Evolutionary conservation across 2,329 filamentous ascomycete genomes (phyloP), one percentile per base, ranked within the genome.

Genomic region (Aspergillus japonicus): DNA sequence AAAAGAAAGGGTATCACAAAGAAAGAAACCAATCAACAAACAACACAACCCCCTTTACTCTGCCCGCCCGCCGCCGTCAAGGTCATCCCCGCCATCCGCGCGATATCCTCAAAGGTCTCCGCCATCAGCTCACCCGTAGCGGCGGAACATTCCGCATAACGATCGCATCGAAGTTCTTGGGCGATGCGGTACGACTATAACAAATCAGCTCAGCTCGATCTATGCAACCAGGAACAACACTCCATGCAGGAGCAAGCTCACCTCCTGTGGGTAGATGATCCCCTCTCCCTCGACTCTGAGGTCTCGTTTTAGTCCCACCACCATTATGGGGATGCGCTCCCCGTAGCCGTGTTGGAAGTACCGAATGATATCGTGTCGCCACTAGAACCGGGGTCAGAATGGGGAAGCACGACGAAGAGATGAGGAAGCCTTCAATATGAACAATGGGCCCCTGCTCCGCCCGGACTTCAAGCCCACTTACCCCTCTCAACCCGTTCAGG

Each of bases 91-190:
- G 83, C 82, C 31, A 83, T 81, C 68, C 75, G 80, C 10, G 84
- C 83, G 21, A 88, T 77, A 69, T 88, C 85, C 67, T 88, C 85
- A 59, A 87, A 79, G 0, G 85, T 83, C 70, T 87, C 81, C 33
- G 76, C 75, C 64, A 86, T 82, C 44, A 88, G 73, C 72, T 87
- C 83, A 3, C 85, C 85, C 5, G 85, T 87, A 44, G 83, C 42
- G 47, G 85, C 85, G 62, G 83, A 86, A 64, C 85, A 88, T 68
- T 88, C 85, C 3, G 84, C 85, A 71, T 88, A 88, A 39, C 80
- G 76, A 75, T 88, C 85, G 69, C 82, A 85, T 24, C 84, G 77
- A 74, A 87, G 82, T 65, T 85, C 82, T 65, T 86, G 84, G 16
- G 85, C 85, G 6, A 84, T 85, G 72, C 68, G 82, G 76, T 81